phyloP scores from a whole-genome alignment of 139 green algal genomes.

The Coccomyxa sp. region DNA sequence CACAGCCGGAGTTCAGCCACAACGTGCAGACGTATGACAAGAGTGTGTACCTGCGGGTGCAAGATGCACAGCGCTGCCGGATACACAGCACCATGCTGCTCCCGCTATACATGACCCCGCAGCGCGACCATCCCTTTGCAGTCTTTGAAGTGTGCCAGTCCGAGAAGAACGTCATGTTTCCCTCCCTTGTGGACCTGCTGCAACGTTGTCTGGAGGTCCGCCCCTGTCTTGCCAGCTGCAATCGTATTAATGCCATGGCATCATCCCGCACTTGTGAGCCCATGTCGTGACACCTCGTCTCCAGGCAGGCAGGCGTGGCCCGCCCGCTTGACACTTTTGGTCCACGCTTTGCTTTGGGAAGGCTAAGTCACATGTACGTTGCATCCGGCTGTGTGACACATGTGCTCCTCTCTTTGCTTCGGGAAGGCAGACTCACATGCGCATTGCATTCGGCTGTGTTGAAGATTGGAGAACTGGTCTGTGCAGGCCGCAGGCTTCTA shows the following conservation, averaged over 20 bases:
- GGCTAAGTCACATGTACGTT: too few relatives aligned
- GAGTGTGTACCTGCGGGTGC: constrained; percentile 69
- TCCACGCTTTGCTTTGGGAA: too few relatives aligned
- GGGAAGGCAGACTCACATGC: too few relatives aligned
- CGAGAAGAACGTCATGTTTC: constrained; percentile 61
- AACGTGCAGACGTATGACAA: constrained; percentile 79
- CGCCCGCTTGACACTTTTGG: too few relatives aligned
- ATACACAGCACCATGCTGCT: constrained; percentile 72
- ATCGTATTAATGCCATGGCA: too few relatives aligned
- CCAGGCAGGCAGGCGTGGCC: not conserved
- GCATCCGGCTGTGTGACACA: too few relatives aligned
- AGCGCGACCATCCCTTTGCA: constrained; percentile 41
- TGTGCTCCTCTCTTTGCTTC: too few relatives aligned
- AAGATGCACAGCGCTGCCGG: constrained; percentile 73
- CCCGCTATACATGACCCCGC: constrained; percentile 40
- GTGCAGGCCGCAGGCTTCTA: constrained; percentile 42
- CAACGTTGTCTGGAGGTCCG: constrained; percentile 36
- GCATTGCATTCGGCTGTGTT: too few relatives aligned
- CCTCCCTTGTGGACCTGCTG: constrained; percentile 47
- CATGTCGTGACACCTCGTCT: too few relatives aligned
- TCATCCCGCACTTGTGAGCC: too few relatives aligned
- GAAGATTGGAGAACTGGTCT: too few relatives aligned
- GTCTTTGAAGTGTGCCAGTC: constrained; percentile 77
- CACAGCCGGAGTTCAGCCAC: constrained; percentile 71
- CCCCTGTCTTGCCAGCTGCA: too few relatives aligned